phyloP scores from a whole-genome alignment of 2,329 filamentous ascomycete species.

The Aspergillus versicolor region DNA sequence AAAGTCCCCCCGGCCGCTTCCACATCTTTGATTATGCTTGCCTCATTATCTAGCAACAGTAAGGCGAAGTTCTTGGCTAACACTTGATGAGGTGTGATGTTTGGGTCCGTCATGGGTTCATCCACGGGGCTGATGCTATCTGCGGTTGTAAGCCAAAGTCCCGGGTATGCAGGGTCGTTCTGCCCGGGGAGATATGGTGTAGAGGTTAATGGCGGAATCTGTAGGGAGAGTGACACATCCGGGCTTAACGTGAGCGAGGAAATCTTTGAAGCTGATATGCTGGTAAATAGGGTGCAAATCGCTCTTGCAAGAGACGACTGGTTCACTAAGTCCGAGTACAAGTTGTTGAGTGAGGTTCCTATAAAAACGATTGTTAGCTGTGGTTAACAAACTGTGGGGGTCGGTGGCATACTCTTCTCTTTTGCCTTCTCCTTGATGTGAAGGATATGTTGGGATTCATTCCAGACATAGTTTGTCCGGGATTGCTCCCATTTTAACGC shows the following conservation, averaged over 20 bases:
- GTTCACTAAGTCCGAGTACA: constrained; percentile 48
- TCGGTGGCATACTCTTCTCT: constrained; percentile 49
- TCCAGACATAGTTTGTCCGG: constrained; percentile 85
- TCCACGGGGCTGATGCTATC: constrained; percentile 75
- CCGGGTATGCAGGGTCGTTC: constrained; percentile 67
- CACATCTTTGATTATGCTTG: constrained; percentile 70
- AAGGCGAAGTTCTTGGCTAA: constrained; percentile 85
- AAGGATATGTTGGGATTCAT: constrained; percentile 81
- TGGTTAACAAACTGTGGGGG: neutral
- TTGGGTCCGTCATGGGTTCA: constrained; percentile 58
- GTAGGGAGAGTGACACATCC: constrained; percentile 59
- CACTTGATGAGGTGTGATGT: constrained; percentile 51
- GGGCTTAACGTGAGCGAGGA: constrained; percentile 76
- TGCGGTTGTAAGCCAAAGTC: constrained; percentile 83
- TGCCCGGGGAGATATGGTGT: constrained; percentile 70
- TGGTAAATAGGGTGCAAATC: constrained; percentile 77
- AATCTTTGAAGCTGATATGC: constrained; percentile 80
- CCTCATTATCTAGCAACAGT: constrained; percentile 78
- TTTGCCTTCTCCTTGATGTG: constrained; percentile 77
- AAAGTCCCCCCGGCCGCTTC: constrained; percentile 71
- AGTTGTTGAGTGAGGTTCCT: constrained; percentile 36
- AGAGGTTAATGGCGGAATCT: constrained; percentile 63
- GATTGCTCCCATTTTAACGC: constrained; percentile 91
- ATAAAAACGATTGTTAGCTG: constrained; percentile 14
- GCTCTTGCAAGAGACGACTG: constrained; percentile 77